These are phyloP conservation scores for Boletus pseudo-olivaceus DNA, from an alignment of 768 basidiomycete species.

Conservation along the genomic window DNA sequence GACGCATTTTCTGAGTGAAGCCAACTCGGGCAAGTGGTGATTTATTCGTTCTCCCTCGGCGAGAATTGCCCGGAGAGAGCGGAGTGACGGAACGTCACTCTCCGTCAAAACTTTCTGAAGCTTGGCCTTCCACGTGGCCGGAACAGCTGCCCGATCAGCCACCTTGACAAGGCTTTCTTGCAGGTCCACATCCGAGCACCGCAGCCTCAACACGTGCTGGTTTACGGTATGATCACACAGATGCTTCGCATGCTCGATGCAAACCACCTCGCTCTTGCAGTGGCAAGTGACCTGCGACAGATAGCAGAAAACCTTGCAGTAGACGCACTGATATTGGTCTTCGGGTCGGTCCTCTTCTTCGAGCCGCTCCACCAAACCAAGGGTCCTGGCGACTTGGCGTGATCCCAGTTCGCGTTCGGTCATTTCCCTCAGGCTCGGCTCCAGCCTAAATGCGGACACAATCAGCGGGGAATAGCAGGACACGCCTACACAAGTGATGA, in stretches of 20 bases:
- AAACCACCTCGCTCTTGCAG: slow-evolving; percentile 76
- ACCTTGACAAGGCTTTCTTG: slow-evolving; percentile 63
- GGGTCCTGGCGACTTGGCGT: slow-evolving; percentile 58
- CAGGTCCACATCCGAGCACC: slow-evolving; percentile 78
- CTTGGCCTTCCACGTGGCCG: slow-evolving; percentile 71
- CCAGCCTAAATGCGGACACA: slow-evolving; percentile 54
- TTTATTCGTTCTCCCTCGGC: slow-evolving; percentile 88
- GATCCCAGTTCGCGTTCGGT: slow-evolving; percentile 72
- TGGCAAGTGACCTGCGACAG: slow-evolving; percentile 86
- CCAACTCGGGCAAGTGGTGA: slow-evolving; percentile 67
- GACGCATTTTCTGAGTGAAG: slow-evolving; percentile 74
- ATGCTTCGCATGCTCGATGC: slow-evolving; percentile 77
- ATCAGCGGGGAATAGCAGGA: slow-evolving; percentile 20
- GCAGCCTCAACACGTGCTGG: slow-evolving; percentile 66
- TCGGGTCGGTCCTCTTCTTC: slow-evolving; percentile 82
- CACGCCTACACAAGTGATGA: slow-evolving; percentile 14
- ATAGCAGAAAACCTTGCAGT: slow-evolving; percentile 95
- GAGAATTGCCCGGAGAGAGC: slow-evolving; percentile 75
- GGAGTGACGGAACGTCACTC: slow-evolving; percentile 67
- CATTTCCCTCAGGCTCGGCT: slow-evolving; percentile 85
- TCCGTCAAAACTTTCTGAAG: slow-evolving; percentile 64
- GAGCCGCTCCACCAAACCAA: slow-evolving; percentile 62
- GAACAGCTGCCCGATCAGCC: slow-evolving; percentile 67
- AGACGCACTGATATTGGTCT: slow-evolving; percentile 91
- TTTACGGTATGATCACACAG: slow-evolving; percentile 64